Conservation (phyloP, 2,329 filamentous ascomycete species). For the Septoria linicola region DNA sequence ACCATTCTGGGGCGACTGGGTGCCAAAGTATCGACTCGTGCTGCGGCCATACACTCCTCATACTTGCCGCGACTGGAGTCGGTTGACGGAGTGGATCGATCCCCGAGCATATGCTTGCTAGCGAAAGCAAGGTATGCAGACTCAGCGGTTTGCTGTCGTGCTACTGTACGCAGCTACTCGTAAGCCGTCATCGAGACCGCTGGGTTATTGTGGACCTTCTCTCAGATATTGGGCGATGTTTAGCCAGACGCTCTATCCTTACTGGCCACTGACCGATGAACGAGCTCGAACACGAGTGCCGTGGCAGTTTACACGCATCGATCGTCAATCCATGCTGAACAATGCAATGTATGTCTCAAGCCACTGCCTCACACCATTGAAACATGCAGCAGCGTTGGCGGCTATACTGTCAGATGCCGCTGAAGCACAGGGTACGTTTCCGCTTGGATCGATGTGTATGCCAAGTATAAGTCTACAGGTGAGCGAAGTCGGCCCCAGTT, state of each 20-base stretch:
- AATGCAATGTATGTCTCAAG: neutral
- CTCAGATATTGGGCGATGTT: no score
- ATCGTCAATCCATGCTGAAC: neutral
- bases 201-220: no score
- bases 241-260: no score
- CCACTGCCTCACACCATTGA: neutral
- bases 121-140: neutral
- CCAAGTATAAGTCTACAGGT: no score
- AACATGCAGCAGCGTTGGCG: conserved; percentile 1
- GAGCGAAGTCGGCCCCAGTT: no score
- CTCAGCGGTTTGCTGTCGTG: neutral
- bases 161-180: neutral
- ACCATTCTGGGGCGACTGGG: conserved; percentile 11
- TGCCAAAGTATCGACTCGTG: conserved; percentile 8
- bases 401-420: no score
- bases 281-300: no score
- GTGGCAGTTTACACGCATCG: neutral
- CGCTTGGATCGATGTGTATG: no score
- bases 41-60: conserved; percentile 9
- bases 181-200: no score
- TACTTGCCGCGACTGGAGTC: conserved; percentile 12
- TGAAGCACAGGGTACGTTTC: no score
- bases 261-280: no score
- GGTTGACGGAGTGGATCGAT: conserved; percentile 1
- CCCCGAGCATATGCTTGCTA: no score